Conservation (phyloP, 2,329 filamentous ascomycete genomes). For the Paecilomyces sp. region DNA sequence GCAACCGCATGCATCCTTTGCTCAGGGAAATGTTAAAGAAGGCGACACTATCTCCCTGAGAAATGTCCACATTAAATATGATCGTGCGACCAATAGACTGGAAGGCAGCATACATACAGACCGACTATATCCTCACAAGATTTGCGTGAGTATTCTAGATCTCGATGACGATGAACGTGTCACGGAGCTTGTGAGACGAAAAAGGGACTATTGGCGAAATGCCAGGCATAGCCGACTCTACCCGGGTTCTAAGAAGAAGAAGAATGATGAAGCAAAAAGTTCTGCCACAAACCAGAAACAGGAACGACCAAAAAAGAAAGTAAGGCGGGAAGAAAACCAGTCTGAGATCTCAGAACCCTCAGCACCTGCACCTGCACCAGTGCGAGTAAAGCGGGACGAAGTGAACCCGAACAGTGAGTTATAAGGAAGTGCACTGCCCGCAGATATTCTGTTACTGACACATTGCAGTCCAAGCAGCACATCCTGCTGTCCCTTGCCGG, state of each 20-base stretch:
- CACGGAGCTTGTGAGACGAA: slow-evolving; percentile 56
- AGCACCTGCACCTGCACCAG: slow-evolving; percentile 5
- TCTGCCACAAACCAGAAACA: slow-evolving; percentile 20
- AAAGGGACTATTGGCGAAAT: slow-evolving; percentile 55
- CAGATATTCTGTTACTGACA: slow-evolving; percentile 7
- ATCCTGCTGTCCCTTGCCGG: slow-evolving; percentile 34
- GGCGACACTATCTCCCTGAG: slow-evolving; percentile 58
- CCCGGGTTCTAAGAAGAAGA: neutral
- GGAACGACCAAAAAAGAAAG: slow-evolving; percentile 21
- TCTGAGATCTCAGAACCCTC: slow-evolving; percentile 11
- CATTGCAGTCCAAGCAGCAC: slow-evolving; percentile 40
- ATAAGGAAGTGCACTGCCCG: neutral
- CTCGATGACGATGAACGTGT: slow-evolving; percentile 40
- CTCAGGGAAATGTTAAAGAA: slow-evolving; percentile 49
- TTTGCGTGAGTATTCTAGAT: slow-evolving; percentile 53
- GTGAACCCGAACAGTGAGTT: slow-evolving; percentile 37
- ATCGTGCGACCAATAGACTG: slow-evolving; percentile 47
- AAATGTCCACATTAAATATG: slow-evolving; percentile 65
- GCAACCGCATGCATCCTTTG: slow-evolving; percentile 56
- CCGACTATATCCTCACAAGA: slow-evolving; percentile 39
- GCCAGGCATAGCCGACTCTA: slow-evolving; percentile 32
- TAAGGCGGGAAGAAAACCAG: slow-evolving; percentile 24
- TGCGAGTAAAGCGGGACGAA: slow-evolving; percentile 18
- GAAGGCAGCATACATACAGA: slow-evolving; percentile 69
- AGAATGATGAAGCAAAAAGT: neutral